Percentiles rank a stretch among this genome's conserved stretches.
phyloP scores from a whole-genome alignment of 2,329 filamentous ascomycete species.

The Neopestalotiopsis clavispora region DNA sequence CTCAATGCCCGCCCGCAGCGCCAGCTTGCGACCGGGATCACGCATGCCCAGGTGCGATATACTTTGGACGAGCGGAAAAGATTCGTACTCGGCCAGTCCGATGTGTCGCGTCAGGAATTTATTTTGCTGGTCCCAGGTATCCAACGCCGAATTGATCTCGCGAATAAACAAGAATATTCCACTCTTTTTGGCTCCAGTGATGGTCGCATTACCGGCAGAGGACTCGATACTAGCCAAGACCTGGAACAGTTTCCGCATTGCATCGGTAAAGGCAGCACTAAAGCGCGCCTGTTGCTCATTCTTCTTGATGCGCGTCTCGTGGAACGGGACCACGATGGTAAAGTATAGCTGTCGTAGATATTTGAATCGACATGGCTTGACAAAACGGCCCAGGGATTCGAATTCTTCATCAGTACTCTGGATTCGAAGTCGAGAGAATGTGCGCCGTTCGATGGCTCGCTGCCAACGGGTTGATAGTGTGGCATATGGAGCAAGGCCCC shows the following conservation, averaged over 20 bases:
- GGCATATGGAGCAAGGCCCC: not conserved
- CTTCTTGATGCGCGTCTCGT: not conserved
- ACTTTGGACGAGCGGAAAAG: not conserved
- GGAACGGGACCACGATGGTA: not conserved
- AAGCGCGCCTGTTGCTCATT: not conserved
- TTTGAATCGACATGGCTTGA: not conserved
- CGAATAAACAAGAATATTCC: not conserved
- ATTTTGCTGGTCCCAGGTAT: not conserved
- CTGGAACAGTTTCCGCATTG: not conserved
- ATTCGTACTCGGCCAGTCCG: not conserved
- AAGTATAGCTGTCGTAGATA: not conserved
- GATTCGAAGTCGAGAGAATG: not conserved
- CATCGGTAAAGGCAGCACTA: not conserved
- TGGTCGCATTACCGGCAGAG: not conserved
- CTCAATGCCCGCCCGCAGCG: not conserved
- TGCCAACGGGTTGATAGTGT: constrained; percentile 1
- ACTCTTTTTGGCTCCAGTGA: not conserved
- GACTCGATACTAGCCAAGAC: not conserved
- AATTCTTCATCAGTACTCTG: not conserved
- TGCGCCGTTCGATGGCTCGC: not conserved
- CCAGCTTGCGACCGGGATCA: not conserved
- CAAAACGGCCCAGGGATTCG: not conserved
- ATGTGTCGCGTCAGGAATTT: not conserved
- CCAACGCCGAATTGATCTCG: not conserved
- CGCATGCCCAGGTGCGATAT: not conserved